These are phyloP conservation scores for Suillus plorans DNA, from an alignment of 768 basidiomycete species.

Conservation along the genomic window DNA sequence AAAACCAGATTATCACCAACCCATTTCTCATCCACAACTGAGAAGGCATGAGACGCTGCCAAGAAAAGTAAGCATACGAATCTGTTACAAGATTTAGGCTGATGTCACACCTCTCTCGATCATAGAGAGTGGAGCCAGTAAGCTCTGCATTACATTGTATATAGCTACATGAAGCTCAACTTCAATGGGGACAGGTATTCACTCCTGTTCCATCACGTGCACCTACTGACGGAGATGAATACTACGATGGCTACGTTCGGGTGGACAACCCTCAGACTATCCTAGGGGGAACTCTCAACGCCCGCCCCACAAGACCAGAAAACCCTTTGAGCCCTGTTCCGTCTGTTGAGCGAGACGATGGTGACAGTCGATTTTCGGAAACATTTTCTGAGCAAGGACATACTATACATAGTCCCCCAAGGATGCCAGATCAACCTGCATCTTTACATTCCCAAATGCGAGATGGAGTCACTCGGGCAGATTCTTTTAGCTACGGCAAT, in stretches of 20 bases:
- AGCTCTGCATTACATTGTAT: conserved; percentile 11
- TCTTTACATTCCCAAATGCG: not conserved
- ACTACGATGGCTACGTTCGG: conserved; percentile 30
- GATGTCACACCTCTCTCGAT: not conserved
- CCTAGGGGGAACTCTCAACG: conserved; percentile 33
- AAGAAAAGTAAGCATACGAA: conserved; percentile 2
- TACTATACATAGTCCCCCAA: conserved; percentile 17
- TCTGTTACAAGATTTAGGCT: not conserved
- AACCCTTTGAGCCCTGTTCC: conserved; percentile 15
- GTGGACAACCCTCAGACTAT: conserved; percentile 32
- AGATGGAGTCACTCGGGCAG: conserved; percentile 12
- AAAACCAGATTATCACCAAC: conserved; percentile 24
- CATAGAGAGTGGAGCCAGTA: conserved; percentile 32
- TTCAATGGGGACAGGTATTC: conserved; percentile 23
- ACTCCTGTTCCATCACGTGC: conserved; percentile 32
- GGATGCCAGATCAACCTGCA: conserved; percentile 24
- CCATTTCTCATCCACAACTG: not conserved
- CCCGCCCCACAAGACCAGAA: conserved; percentile 27
- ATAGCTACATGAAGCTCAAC: conserved; percentile 9
- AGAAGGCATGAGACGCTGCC: conserved; percentile 20
- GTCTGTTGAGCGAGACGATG: conserved; percentile 20
- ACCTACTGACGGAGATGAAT: conserved; percentile 32
- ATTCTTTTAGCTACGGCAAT: conserved; percentile 21
- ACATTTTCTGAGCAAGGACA: conserved; percentile 24
- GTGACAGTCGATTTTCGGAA: conserved; percentile 19